phyloP scores from a whole-genome alignment of 352 stramenopile species.

The Phytopythium oedochilum region DNA sequence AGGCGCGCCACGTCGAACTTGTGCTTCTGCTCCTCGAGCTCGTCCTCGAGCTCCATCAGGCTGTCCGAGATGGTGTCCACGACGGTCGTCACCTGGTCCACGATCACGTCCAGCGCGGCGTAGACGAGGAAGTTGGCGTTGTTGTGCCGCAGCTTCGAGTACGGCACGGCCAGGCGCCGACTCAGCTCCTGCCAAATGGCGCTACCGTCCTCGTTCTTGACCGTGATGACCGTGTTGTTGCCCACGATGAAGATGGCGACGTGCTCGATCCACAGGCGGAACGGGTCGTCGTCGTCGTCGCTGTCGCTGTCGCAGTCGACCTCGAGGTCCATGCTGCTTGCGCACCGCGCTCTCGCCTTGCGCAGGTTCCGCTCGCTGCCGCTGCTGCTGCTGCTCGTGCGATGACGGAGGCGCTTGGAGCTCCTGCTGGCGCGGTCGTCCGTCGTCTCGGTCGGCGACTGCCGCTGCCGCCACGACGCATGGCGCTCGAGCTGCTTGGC shows the following conservation, averaged over 20 bases:
- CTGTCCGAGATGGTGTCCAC: conserved; percentile 75
- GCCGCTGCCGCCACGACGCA: conserved; percentile 6
- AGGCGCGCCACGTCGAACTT: conserved; percentile 69
- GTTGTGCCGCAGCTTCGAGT: conserved; percentile 89
- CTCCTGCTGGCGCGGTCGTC: conserved; percentile 1
- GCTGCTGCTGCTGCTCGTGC: background rate
- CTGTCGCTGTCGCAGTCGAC: background rate
- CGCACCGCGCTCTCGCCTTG: background rate
- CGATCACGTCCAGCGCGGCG: conserved; percentile 81
- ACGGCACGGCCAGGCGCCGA: conserved; percentile 64
- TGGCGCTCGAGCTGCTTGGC: conserved; percentile 45
- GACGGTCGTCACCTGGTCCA: conserved; percentile 77
- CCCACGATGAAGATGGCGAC: conserved; percentile 80
- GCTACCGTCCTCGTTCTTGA: conserved; percentile 63
- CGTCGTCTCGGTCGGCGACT: background rate
- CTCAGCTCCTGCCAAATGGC: conserved; percentile 77
- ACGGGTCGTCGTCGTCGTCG: conserved; percentile 48
- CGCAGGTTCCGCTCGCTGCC: background rate
- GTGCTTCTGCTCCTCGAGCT: conserved; percentile 59
- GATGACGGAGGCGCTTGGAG: background rate
- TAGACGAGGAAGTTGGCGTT: conserved; percentile 87
- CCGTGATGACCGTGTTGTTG: conserved; percentile 82
- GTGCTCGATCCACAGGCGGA: conserved; percentile 79
- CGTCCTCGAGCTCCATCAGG: conserved; percentile 71
- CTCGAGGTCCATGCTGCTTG: background rate